Evolutionary conservation across 2,329 filamentous ascomycete genomes (phyloP).

Genomic region (Thyridium curvatum): DNA sequence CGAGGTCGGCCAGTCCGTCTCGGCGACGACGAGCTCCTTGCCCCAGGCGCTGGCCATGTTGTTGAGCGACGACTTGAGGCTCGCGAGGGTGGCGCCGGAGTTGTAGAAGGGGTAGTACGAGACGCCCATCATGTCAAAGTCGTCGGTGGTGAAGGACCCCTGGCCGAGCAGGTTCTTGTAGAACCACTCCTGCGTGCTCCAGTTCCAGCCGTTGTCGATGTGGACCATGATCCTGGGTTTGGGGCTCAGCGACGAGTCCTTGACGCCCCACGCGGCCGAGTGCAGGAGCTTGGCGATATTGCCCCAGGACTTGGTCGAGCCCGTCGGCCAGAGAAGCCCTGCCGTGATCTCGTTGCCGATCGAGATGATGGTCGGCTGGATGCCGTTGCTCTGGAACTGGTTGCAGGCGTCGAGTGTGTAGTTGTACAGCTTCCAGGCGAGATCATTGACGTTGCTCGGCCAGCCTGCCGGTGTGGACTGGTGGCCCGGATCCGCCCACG

Average conservation of each 20-base stretch:
- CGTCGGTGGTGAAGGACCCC: constrained; percentile 41
- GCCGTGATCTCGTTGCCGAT: constrained; percentile 69
- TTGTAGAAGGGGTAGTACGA: constrained; percentile 71
- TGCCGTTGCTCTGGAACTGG: constrained; percentile 46
- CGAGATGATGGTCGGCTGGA: constrained; percentile 56
- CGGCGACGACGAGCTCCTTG: constrained; percentile 63
- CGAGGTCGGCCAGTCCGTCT: constrained; percentile 63
- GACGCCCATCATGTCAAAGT: constrained; percentile 65
- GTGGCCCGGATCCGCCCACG: constrained; percentile 62
- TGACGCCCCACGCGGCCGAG: constrained; percentile 57
- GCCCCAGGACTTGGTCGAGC: constrained; percentile 40
- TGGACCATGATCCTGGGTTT: constrained; percentile 54
- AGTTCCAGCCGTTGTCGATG: constrained; percentile 70
- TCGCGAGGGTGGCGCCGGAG: constrained; percentile 48
- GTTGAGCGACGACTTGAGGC: constrained; percentile 46
- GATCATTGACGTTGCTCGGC: constrained; percentile 50
- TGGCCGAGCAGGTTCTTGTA: constrained; percentile 50
- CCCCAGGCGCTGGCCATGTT: constrained; percentile 56
- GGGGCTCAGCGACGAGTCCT: constrained; percentile 49
- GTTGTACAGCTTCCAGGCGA: constrained; percentile 59
- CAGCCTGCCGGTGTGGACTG: constrained; percentile 59
- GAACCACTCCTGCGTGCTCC: constrained; percentile 52
- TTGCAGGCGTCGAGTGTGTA: constrained; percentile 61
- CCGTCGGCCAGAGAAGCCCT: constrained; percentile 62
- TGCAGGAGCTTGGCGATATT: constrained; percentile 56